phyloP scores from a whole-genome alignment of 805 yeast species.

The Metschnikowia kunwiensis region DNA sequence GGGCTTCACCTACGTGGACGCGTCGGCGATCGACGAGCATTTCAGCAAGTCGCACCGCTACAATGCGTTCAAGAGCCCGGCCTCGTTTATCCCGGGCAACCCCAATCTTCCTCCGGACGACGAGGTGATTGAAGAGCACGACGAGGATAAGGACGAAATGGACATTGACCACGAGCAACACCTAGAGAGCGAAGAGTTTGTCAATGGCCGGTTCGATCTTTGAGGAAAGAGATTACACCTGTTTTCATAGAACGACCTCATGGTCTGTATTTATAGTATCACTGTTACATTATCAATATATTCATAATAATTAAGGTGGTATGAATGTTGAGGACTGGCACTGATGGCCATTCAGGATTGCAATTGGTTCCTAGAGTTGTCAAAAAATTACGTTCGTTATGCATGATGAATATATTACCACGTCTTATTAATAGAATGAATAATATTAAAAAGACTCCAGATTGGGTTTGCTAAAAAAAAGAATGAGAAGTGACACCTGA shows the following conservation, averaged over 20 bases:
- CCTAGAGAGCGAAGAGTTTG: conserved; percentile 75
- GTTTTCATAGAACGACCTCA: conserved; percentile 8
- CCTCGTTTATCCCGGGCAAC: conserved; percentile 75
- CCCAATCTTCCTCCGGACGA: conserved; percentile 81
- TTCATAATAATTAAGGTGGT: too few species aligned
- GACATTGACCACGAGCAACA: conserved; percentile 51
- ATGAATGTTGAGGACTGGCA: too few species aligned
- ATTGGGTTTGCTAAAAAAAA: too few species aligned
- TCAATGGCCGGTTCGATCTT: conserved; percentile 85
- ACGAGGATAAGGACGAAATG: conserved; percentile 47
- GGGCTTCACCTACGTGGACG: conserved; percentile 96
- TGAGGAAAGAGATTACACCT: conserved; percentile 20
- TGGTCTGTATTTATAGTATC: conserved; percentile 8
- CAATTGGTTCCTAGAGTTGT: too few species aligned
- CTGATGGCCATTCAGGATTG: too few species aligned
- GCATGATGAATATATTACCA: too few species aligned
- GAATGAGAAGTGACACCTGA: too few species aligned
- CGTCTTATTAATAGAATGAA: too few species aligned
- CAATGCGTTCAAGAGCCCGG: conserved; percentile 45
- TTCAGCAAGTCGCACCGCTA: conserved; percentile 44
- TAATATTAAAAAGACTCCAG: too few species aligned
- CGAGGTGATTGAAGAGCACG: conserved; percentile 69
- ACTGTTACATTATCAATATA: conserved; percentile 7
- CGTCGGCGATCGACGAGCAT: conserved; percentile 86
- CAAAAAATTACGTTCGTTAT: too few species aligned